Evolutionary conservation across 306 rosid species (phyloP).

Genomic region (Aeschynomene evenia): DNA sequence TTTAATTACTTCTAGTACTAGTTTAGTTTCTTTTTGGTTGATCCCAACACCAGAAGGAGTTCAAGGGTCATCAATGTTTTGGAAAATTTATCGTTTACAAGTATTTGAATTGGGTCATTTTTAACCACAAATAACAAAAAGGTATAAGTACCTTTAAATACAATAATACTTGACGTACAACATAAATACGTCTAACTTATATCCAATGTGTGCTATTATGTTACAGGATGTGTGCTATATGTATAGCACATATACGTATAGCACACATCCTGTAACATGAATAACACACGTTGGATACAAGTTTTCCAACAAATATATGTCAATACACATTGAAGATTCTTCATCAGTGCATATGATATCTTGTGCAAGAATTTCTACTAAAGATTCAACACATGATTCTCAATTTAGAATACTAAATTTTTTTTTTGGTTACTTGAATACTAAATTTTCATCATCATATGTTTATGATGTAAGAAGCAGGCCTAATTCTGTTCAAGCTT

Average conservation of each 20-base stretch:
- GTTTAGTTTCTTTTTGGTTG: not conserved
- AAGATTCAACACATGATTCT: not conserved
- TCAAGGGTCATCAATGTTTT: not conserved
- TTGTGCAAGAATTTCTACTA: not conserved
- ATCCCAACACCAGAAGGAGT: not conserved
- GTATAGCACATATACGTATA: no score
- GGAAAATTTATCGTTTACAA: not conserved
- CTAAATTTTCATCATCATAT: not conserved
- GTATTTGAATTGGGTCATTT: no score
- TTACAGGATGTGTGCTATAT: no score
- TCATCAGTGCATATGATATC: not conserved
- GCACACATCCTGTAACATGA: no score
- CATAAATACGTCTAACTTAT: no score
- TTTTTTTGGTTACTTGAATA: no score
- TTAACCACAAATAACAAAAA: no score
- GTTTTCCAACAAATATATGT: no score
- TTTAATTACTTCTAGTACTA: not conserved
- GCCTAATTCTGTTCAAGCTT: not conserved
- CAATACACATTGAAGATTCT: not conserved
- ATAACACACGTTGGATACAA: no score
- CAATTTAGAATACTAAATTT: not conserved
- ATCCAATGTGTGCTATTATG: no score
- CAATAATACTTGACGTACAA: no score
- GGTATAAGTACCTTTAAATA: no score
- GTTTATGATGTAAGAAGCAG: not conserved